Percentiles rank a stretch among this genome's conserved stretches.
Evolutionary conservation across 228 moss, liverwort and hornwort genomes (phyloP).

Genomic region (Sphagnum magellanicum): DNA sequence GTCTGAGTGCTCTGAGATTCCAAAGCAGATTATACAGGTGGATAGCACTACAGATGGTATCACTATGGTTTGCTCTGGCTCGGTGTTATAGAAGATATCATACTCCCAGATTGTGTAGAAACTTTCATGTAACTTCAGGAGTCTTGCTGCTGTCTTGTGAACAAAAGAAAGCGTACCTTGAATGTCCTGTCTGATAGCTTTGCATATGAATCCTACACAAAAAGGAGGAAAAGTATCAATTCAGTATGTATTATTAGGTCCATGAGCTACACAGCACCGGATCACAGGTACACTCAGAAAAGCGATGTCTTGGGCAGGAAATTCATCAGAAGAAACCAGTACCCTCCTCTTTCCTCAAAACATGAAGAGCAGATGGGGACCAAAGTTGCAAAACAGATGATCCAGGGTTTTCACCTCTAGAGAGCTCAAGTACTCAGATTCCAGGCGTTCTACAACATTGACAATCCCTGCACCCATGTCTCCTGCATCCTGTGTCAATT

Average conservation of each 20-base stretch:
- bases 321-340: not conserved
- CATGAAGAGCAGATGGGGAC: not conserved
- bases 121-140: no score
- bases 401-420: conserved; percentile 44
- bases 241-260: not conserved
- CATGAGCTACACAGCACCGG: not conserved
- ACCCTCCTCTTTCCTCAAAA: not conserved
- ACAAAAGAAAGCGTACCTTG: conserved; percentile 45
- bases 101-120: no score
- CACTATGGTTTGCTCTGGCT: no score
- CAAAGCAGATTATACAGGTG: no score
- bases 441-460: conserved; percentile 70
- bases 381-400: not conserved
- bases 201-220: conserved; percentile 65
- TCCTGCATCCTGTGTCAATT: conserved; percentile 43
- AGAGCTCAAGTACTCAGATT: conserved; percentile 72
- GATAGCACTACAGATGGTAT: no score
- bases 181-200: conserved; percentile 90
- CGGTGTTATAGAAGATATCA: no score
- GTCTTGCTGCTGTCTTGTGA: not conserved
- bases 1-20: no score
- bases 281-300: not conserved
- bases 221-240: not conserved
- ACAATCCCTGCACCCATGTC: conserved; percentile 62
- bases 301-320: not conserved